Evolutionary conservation across 1,284 basidiomycete genomes (phyloP).

Genomic region (Sphaerobolus stellatus): DNA sequence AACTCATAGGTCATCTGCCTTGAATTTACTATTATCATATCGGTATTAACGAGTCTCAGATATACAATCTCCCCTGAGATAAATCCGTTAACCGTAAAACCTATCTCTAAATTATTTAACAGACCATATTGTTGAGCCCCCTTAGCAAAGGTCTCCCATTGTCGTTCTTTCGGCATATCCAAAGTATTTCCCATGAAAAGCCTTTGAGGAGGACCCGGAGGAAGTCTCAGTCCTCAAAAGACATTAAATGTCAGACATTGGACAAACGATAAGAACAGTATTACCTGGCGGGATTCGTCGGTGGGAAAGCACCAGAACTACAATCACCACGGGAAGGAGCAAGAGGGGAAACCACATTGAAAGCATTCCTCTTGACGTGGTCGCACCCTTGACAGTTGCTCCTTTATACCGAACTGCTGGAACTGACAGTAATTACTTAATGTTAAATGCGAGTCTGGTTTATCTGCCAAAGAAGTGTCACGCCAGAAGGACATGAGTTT

Average conservation of each 20-base stretch:
- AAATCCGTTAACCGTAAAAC: neutral
- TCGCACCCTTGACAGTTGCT: too few relatives aligned
- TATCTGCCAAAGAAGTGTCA: too few relatives aligned
- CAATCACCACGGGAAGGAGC: too few relatives aligned
- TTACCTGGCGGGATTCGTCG: too few relatives aligned
- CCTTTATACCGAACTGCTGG: too few relatives aligned
- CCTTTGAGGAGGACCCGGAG: constrained; percentile 43
- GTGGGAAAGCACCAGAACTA: too few relatives aligned
- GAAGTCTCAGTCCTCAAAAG: constrained; percentile 25
- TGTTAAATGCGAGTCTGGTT: too few relatives aligned
- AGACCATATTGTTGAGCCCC: constrained; percentile 46
- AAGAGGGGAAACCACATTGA: too few relatives aligned
- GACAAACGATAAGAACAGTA: too few relatives aligned
- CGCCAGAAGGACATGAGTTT: too few relatives aligned
- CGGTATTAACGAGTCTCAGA: neutral
- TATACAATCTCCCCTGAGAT: neutral
- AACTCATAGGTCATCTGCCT: constrained; percentile 26
- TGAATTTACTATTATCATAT: constrained; percentile 28
- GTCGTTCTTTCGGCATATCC: constrained; percentile 38
- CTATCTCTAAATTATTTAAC: constrained; percentile 3
- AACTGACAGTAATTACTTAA: too few relatives aligned
- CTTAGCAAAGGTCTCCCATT: constrained; percentile 47
- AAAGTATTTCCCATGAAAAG: constrained; percentile 34
- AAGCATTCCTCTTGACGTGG: too few relatives aligned
- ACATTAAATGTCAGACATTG: neutral